Conservation (phyloP, 768 basidiomycete genomes). For the Suillus alpinus region DNA sequence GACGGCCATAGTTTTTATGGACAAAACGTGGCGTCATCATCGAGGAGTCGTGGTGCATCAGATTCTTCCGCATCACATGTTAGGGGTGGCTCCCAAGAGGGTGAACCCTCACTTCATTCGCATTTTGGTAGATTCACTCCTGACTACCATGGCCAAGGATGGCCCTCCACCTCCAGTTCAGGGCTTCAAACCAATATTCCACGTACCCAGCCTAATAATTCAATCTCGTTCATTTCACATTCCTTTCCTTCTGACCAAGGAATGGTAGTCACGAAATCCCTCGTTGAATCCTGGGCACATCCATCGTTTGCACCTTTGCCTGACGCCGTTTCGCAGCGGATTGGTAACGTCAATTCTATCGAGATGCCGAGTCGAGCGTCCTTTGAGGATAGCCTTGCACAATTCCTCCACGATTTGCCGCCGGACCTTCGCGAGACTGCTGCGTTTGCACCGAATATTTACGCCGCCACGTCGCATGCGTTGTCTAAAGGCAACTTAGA, state of each 20-base stretch:
- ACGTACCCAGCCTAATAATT: conserved; percentile 22
- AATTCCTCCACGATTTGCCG: conserved; percentile 51
- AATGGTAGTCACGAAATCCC: conserved; percentile 37
- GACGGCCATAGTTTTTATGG: conserved; percentile 45
- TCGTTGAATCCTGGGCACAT: conserved; percentile 58
- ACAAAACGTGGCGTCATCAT: conserved; percentile 42
- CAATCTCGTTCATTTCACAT: conserved; percentile 46
- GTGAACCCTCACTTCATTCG: conserved; percentile 13
- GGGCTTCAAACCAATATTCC: conserved; percentile 23
- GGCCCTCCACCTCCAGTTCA: conserved; percentile 10
- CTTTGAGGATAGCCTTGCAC: conserved; percentile 49
- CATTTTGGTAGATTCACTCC: conserved; percentile 19
- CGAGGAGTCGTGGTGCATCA: conserved; percentile 19
- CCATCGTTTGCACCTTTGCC: conserved; percentile 61
- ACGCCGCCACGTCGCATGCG: conserved; percentile 48
- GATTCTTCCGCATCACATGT: conserved; percentile 24
- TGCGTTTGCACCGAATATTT: conserved; percentile 51
- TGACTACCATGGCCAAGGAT: conserved; percentile 20
- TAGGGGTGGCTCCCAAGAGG: conserved; percentile 13
- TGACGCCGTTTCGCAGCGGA: conserved; percentile 49
- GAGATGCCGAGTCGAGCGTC: conserved; percentile 58
- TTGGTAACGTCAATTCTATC: conserved; percentile 49
- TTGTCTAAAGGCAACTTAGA: conserved; percentile 36
- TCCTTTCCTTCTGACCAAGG: conserved; percentile 37
- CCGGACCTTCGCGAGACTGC: conserved; percentile 60